Base-by-base conservation (phyloP, 345 rosid species). In the Cardamine resedifolia region DNA sequence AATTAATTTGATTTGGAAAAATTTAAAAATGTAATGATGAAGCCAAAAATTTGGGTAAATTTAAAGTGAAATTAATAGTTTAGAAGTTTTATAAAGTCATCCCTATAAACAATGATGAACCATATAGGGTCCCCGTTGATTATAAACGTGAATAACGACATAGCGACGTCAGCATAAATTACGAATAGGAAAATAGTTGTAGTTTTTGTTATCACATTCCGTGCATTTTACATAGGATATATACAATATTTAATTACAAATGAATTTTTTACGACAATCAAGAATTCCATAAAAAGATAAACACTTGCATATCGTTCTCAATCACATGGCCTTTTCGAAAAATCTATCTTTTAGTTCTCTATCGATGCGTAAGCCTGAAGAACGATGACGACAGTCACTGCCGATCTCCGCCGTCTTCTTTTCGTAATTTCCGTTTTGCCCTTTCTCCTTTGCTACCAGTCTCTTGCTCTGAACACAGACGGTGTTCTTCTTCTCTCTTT, bases 401-500 rank as follows among this genome's bases (percentile, higher is more conserved):
- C 74, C 24, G 73, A 67, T 61, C 15, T 64, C 70, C 60, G 65
- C 63, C 82, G 73, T 78, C 71, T 36, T 74, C 71, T 78, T 43
- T 65, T 63, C 3, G 2, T 57, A 11, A 8, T 41, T 12, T 21
- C 77, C 16, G 15, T 71, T 53, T 33, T 75, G 12, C 1, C 38
- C 11, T 58, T 67, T 49, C 4, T 55, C 44, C 21, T 64, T 1
- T 7, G 28, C 2, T 53, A 67, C 43, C 66, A 63, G 4, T 73
- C 83, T 30, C 50, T 68, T 51, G 85, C 87, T 55, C 80, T 91
- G 5, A 88, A 73, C 82, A 83, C 81, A 9, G 99, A 95, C 68
- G 97, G 96, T 15, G 75, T 89, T 55, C 83, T 95, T 26, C 81
- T 95, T 58, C 87, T 88, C 49, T 95, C 99, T 70, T 82, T 95